Base-by-base conservation (phyloP, 2,329 filamentous ascomycete genomes). In the Lasiodiplodia sp. region DNA sequence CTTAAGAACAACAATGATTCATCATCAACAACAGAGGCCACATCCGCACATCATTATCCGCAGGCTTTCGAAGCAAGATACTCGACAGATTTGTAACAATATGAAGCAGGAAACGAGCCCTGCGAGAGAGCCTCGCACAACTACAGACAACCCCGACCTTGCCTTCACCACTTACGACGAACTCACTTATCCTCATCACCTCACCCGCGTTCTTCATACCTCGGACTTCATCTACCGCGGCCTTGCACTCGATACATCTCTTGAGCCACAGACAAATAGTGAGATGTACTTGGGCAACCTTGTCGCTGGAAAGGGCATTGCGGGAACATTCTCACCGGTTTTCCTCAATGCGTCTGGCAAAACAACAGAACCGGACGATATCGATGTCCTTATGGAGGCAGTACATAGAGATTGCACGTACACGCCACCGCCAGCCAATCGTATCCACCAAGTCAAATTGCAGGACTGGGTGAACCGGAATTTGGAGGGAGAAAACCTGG, bases 381-480 rank as follows among this genome's bases (percentile, higher is more conserved):
- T 18, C 10, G 37, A 44, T 44, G 16, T 28, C 4, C 37, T 44
- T 7, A 12, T 21, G 8, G 56, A 60, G 28, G 21, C 38, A 7
- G 12, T 60, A 8, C 56, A 60, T 28, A 23, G 31, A 38, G 56
- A 60, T 21, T 47, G 56, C 11, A 28, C 37, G 10, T 60, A 47
- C 56, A 28, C 2, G 11, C 4, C n/a, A 23, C 12, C 6, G 16
- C 14, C n/a, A 23, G 3, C 31, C 23, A 10, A n/a, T 5, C 12
- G 14, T n/a, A 18, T n/a, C 12, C 4, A 44, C 21, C 14, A 18
- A 14, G 14, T 60, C 31, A 44, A 16, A 14, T 38, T 60, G 4
- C 37, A 60, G 14, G 56, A 60, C n/a, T 60, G 56, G 56, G 56
- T 44, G n/a, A 60, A 28, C 21, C 4, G 34, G 16, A 60, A 28